These are phyloP conservation scores for Albizia julibrissin DNA, from an alignment of 306 rosid species.

Conservation along the genomic window DNA sequence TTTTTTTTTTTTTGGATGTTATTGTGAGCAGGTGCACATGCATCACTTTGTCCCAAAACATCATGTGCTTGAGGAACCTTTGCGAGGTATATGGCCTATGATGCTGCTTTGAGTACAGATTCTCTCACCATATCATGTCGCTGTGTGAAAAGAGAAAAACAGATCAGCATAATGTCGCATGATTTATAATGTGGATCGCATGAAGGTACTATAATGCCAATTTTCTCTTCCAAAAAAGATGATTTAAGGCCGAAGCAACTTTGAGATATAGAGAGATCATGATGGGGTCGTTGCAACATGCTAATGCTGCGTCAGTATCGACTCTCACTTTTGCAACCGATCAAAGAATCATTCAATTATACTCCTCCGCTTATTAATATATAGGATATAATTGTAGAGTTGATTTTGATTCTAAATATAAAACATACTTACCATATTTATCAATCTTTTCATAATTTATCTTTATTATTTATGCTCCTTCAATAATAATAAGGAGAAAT, in stretches of 20 bases:
- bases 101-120: constrained; percentile 38
- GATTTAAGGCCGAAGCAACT: constrained; percentile 10
- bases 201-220: constrained; percentile 27
- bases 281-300: not conserved
- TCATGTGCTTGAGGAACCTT: constrained; percentile 60
- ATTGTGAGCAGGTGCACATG: constrained; percentile 45
- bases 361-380: too few species aligned
- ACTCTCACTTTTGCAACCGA: not conserved
- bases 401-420: too few species aligned
- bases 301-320: constrained; percentile 24
- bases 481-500: too few species aligned
- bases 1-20: not conserved
- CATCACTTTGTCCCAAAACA: constrained; percentile 51
- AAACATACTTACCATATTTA: too few species aligned
- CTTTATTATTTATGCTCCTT: too few species aligned
- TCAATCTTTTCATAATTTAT: too few species aligned
- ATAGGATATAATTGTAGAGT: too few species aligned
- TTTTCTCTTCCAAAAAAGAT: constrained; percentile 32
- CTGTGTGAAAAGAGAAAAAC: constrained; percentile 22
- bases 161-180: constrained; percentile 41
- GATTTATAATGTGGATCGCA: constrained; percentile 28
- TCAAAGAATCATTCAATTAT: not conserved
- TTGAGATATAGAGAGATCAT: not conserved
- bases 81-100: constrained; percentile 28
- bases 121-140: constrained; percentile 44